Evolutionary conservation across 140 eudicot genomes (phyloP).

Genomic region (Cichorium intybus): DNA sequence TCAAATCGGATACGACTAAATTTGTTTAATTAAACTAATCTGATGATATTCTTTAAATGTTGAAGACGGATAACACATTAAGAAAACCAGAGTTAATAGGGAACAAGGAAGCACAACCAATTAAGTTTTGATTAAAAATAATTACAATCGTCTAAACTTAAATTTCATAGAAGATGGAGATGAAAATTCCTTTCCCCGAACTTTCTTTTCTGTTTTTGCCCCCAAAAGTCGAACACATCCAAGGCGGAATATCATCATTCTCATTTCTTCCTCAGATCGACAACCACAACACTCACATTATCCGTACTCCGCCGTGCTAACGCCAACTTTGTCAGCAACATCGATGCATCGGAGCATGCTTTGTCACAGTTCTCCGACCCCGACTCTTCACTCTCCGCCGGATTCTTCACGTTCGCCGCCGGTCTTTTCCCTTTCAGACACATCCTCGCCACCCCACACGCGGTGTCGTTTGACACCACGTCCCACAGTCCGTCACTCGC

Average conservation of each 20-base stretch:
- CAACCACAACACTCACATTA: conserved; percentile 51
- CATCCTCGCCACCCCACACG: conserved; percentile 55
- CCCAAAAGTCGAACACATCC: conserved; percentile 18
- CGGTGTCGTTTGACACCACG: conserved; percentile 51
- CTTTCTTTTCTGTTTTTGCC: conserved; percentile 1
- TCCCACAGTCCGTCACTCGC: conserved; percentile 67
- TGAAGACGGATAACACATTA: background rate
- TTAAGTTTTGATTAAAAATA: conserved; percentile 32
- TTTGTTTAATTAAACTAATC: background rate
- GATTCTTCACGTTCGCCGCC: conserved; percentile 2
- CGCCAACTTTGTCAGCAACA: conserved; percentile 44
- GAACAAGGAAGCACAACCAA: conserved; percentile 24
- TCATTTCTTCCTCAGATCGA: conserved; percentile 45
- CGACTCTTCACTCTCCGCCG: background rate
- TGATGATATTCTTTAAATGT: background rate
- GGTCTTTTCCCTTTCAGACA: conserved; percentile 43
- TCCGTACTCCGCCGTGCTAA: conserved; percentile 47
- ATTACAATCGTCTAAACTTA: conserved; percentile 39
- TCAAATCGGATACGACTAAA: no score
- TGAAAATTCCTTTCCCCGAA: conserved; percentile 1
- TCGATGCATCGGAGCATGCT: conserved; percentile 46
- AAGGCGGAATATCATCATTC: background rate
- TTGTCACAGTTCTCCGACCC: conserved; percentile 36
- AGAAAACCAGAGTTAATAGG: background rate
- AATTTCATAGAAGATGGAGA: conserved; percentile 14